These are phyloP conservation scores for Phyllosticta citribraziliensis DNA, from an alignment of 2,329 filamentous ascomycete genomes.

Conservation along the genomic window DNA sequence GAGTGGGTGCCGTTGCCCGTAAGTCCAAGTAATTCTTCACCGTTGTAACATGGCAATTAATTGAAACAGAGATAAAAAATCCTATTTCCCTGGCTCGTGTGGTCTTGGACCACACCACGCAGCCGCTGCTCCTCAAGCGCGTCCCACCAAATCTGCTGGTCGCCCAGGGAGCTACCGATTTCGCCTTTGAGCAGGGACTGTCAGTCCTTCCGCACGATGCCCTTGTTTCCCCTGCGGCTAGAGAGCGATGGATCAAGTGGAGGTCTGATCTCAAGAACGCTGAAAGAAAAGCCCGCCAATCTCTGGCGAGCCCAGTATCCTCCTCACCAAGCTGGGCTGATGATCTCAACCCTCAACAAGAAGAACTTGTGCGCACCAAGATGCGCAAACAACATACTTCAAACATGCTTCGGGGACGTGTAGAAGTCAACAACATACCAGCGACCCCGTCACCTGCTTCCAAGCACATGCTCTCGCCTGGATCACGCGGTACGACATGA, in stretches of 20 bases:
- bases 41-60: constrained; percentile 11
- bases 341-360: constrained; percentile 17
- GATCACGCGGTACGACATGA: background rate
- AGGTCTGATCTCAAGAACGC: constrained; percentile 56
- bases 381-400: constrained; percentile 30
- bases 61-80: constrained; percentile 69
- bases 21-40: constrained; percentile 32
- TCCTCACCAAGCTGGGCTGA: background rate
- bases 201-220: constrained; percentile 61
- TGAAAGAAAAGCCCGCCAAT: constrained; percentile 37
- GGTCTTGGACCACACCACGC: constrained; percentile 67
- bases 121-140: constrained; percentile 70
- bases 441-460: background rate
- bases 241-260: constrained; percentile 74
- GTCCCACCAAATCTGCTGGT: constrained; percentile 91
- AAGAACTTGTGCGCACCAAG: constrained; percentile 23
- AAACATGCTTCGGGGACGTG: constrained; percentile 18
- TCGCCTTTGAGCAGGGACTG: constrained; percentile 71
- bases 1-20: constrained; percentile 86
- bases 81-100: constrained; percentile 79
- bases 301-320: constrained; percentile 2
- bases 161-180: constrained; percentile 75
- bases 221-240: constrained; percentile 70
- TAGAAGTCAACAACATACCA: background rate
- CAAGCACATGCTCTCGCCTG: background rate